These are phyloP conservation scores for Lipomyces japonicus DNA, from an alignment of 805 yeast species.

Conservation along the genomic window DNA sequence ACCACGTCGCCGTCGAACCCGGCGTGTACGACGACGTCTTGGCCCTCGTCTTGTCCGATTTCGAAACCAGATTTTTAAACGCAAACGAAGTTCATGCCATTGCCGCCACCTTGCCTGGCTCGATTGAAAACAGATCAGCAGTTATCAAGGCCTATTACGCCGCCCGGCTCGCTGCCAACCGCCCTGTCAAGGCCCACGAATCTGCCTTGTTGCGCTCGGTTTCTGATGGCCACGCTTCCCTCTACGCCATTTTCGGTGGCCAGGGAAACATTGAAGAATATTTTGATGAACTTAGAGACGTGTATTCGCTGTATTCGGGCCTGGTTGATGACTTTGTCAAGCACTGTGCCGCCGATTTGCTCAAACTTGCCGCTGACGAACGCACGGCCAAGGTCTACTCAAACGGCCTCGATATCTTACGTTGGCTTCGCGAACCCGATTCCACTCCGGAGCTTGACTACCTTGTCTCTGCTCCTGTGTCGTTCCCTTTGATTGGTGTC, in stretches of 20 bases:
- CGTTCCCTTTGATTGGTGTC: constrained; percentile 95
- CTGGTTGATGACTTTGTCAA: constrained; percentile 67
- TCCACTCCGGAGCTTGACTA: constrained; percentile 87
- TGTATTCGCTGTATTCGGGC: constrained; percentile 72
- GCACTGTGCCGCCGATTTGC: constrained; percentile 65
- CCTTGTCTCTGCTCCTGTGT: constrained; percentile 83
- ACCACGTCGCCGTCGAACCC: constrained; percentile 39
- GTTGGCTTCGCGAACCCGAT: constrained; percentile 83
- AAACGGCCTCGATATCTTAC: constrained; percentile 83
- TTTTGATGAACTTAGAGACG: constrained; percentile 89
- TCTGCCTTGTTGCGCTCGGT: constrained; percentile 65
- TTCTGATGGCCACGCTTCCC: constrained; percentile 50
- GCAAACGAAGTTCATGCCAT: constrained; percentile 83
- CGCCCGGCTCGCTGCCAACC: constrained; percentile 50
- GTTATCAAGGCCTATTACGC: constrained; percentile 75
- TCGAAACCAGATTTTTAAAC: constrained; percentile 72
- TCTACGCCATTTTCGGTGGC: constrained; percentile 93
- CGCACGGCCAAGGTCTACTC: constrained; percentile 85
- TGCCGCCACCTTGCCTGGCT: constrained; percentile 59
- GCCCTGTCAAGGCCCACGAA: constrained; percentile 49
- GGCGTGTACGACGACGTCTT: constrained; percentile 69
- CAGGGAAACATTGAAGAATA: constrained; percentile 98
- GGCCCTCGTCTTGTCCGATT: constrained; percentile 68
- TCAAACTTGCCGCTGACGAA: constrained; percentile 60
- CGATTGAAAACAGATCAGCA: constrained; percentile 63